Conservation (phyloP, 768 basidiomycete genomes). For the Leccinum arenicola region DNA sequence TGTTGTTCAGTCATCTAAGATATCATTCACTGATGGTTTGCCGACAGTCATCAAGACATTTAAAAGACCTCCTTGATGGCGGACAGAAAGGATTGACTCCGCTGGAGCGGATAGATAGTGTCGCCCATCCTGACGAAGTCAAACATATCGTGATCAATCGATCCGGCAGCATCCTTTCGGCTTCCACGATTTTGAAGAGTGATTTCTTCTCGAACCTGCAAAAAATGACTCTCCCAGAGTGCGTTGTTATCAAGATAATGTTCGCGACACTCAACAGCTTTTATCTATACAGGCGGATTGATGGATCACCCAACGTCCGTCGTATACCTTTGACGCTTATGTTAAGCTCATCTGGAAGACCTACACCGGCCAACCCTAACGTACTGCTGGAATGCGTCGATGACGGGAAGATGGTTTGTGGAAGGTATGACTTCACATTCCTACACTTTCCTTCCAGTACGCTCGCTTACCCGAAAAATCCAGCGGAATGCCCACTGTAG, state of each 20-base stretch:
- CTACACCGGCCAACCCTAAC: slow-evolving; percentile 30
- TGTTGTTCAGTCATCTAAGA: background rate
- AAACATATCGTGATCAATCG: slow-evolving; percentile 81
- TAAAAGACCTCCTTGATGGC: slow-evolving; percentile 81
- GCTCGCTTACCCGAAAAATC: slow-evolving; percentile 19
- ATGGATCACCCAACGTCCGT: slow-evolving; percentile 94
- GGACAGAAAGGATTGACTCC: slow-evolving; percentile 79
- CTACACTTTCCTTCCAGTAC: slow-evolving; percentile 4
- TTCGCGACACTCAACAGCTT: slow-evolving; percentile 2
- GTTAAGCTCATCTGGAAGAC: slow-evolving; percentile 22
- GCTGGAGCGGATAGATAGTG: slow-evolving; percentile 69
- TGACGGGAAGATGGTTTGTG: slow-evolving; percentile 67
- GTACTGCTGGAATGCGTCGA: slow-evolving; percentile 35
- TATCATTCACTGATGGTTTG: background rate
- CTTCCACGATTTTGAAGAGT: slow-evolving; percentile 91
- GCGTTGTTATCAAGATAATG: slow-evolving; percentile 21
- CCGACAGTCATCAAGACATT: slow-evolving; percentile 87
- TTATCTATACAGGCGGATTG: slow-evolving; percentile 60
- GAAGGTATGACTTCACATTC: slow-evolving; percentile 50
- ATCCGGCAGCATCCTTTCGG: slow-evolving; percentile 81
- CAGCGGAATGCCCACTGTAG: slow-evolving; percentile 93
- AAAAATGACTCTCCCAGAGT: slow-evolving; percentile 97
- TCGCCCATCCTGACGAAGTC: slow-evolving; percentile 90
- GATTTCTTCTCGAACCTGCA: slow-evolving; percentile 93
- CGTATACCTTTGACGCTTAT: slow-evolving; percentile 63